Percentiles rank a stretch among this genome's conserved stretches.
These are phyloP conservation scores for Sporobolomyces phaffii DNA, from an alignment of 768 basidiomycete species.

Conservation along the genomic window DNA sequence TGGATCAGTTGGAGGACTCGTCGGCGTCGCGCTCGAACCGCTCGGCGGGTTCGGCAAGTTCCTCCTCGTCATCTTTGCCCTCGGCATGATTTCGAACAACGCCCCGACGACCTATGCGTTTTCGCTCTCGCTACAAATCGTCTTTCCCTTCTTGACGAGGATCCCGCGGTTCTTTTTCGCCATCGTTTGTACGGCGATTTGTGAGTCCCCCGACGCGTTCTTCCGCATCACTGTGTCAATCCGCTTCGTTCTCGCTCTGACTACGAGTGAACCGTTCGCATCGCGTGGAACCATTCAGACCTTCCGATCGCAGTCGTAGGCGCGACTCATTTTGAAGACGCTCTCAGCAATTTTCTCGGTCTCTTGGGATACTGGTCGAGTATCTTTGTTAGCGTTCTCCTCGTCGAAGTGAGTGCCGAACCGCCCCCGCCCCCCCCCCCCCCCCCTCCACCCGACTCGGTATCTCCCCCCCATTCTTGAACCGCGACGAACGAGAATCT, in stretches of 20 bases:
- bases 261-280: no score
- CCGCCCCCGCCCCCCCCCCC: no score
- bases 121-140: conserved; percentile 65
- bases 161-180: conserved; percentile 68
- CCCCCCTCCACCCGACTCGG: no score
- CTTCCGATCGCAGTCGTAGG: conserved; percentile 53
- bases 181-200: conserved; percentile 61
- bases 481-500: no score
- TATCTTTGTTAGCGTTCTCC: conserved; percentile 51
- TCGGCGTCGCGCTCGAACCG: conserved; percentile 49
- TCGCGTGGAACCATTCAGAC: no score
- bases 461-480: no score
- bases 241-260: no score
- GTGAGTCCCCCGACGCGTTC: background rate
- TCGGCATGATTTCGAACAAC: conserved; percentile 72
- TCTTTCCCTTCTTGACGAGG: conserved; percentile 56
- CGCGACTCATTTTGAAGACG: conserved; percentile 55
- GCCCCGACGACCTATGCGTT: conserved; percentile 77
- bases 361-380: conserved; percentile 59
- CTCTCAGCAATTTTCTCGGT: conserved; percentile 63
- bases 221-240: background rate
- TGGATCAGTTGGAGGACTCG: conserved; percentile 50
- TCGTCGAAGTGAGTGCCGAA: conserved; percentile 47
- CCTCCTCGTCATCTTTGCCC: conserved; percentile 63
- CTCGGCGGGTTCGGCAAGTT: conserved; percentile 50